These are phyloP conservation scores for Alternaria triticina DNA, from an alignment of 2,329 filamentous ascomycete genomes.

Conservation along the genomic window DNA sequence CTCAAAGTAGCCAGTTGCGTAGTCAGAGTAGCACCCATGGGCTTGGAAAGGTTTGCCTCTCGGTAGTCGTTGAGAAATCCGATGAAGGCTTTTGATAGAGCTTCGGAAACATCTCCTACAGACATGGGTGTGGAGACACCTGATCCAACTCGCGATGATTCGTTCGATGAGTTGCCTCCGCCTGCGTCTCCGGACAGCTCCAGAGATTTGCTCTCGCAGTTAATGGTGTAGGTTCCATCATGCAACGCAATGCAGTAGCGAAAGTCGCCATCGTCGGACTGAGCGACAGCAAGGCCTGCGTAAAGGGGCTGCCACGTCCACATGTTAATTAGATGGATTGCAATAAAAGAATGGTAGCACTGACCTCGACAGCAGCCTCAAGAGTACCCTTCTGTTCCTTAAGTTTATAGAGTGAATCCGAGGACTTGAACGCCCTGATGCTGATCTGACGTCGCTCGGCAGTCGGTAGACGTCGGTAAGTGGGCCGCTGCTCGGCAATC, in stretches of 20 bases:
- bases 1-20: conserved; percentile 64
- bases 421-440: conserved; percentile 8
- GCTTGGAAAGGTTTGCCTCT: conserved; percentile 72
- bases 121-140: conserved; percentile 19
- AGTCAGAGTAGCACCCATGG: conserved; percentile 75
- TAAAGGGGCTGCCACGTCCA: conserved; percentile 54
- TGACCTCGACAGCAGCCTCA: conserved; percentile 4
- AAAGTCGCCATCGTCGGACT: conserved; percentile 59
- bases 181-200: neutral
- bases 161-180: neutral
- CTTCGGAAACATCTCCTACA: conserved; percentile 13
- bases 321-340: neutral
- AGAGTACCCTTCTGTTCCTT: conserved; percentile 13
- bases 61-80: conserved; percentile 65
- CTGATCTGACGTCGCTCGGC: conserved; percentile 9
- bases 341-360: neutral
- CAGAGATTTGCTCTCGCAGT: conserved; percentile 64
- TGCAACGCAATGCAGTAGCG: conserved; percentile 67
- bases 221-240: conserved; percentile 75
- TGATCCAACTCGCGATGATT: conserved; percentile 13
- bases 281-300: conserved; percentile 66
- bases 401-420: conserved; percentile 3
- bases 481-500: conserved; percentile 1
- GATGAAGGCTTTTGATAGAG: conserved; percentile 66
- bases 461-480: conserved; percentile 2